phyloP scores from a whole-genome alignment of 2,329 filamentous ascomycete genomes.

The Aaosphaeria pasadenensis region DNA sequence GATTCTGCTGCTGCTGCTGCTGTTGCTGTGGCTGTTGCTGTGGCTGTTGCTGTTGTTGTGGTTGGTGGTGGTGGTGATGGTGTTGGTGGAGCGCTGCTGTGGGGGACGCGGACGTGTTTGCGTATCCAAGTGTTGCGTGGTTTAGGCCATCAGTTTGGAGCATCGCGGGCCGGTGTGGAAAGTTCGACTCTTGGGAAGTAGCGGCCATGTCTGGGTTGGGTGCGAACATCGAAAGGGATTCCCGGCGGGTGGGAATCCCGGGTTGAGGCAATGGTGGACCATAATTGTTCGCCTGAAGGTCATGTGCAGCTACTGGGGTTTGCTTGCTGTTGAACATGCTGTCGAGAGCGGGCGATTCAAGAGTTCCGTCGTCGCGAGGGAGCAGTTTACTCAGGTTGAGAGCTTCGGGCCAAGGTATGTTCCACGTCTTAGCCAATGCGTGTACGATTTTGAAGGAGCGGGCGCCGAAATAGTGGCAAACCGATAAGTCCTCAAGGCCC shows the following conservation, averaged over 20 bases:
- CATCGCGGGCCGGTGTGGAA: not conserved
- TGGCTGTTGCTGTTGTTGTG: too few relatives aligned
- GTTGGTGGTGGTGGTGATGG: not conserved
- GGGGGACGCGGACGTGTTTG: too few relatives aligned
- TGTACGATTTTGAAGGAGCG: slow-evolving; percentile 44
- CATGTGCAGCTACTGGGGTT: not conserved
- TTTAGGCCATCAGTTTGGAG: not conserved
- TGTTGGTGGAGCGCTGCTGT: slow-evolving; percentile 1
- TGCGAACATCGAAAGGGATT: slow-evolving; percentile 31
- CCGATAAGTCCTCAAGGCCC: slow-evolving; percentile 41
- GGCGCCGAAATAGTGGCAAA: slow-evolving; percentile 43
- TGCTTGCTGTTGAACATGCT: slow-evolving; percentile 8
- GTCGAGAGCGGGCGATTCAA: slow-evolving; percentile 18
- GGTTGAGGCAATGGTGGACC: slow-evolving; percentile 1
- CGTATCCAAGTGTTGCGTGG: not conserved
- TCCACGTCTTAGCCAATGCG: slow-evolving; percentile 43
- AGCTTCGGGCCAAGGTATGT: slow-evolving; percentile 41
- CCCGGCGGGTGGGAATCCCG: slow-evolving; percentile 12
- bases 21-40: not conserved
- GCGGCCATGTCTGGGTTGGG: not conserved
- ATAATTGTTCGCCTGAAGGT: slow-evolving; percentile 2
- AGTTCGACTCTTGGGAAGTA: not conserved
- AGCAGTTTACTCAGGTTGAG: slow-evolving; percentile 24
- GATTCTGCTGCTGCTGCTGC: not conserved
- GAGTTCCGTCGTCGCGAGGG: slow-evolving; percentile 12